Percentiles rank a stretch among this genome's conserved stretches.
These are phyloP conservation scores for Anisodus tanguticus DNA, from an alignment of 257 asterid genomes.

Conservation along the genomic window DNA sequence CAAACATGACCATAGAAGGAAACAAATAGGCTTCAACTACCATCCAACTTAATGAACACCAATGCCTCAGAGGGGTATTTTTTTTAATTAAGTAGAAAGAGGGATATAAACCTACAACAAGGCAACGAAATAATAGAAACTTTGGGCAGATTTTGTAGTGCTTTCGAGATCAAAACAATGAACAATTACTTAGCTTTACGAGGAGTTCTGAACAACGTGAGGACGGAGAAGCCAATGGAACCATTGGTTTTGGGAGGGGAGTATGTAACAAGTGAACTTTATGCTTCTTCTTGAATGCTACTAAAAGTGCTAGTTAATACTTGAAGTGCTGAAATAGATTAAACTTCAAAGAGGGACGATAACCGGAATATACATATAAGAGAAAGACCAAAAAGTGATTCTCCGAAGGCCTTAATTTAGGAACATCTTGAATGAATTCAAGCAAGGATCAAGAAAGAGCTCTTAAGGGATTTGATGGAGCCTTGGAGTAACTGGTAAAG, in stretches of 20 bases:
- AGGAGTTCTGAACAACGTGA: neutral
- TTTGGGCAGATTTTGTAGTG: neutral
- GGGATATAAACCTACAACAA: neutral
- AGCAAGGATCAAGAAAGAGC: constrained; percentile 13
- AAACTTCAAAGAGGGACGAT: constrained; percentile 29
- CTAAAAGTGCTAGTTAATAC: constrained; percentile 3
- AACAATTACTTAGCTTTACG: neutral
- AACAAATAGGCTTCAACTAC: neutral
- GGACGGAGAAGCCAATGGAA: constrained; percentile 12
- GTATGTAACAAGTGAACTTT: neutral
- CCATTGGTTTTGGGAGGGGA: neutral
- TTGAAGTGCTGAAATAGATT: neutral
- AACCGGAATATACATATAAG: neutral
- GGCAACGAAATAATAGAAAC: neutral
- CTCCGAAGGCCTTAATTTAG: constrained; percentile 12
- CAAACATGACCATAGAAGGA: neutral
- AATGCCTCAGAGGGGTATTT: neutral
- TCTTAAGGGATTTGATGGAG: neutral
- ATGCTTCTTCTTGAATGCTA: neutral
- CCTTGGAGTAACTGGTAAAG: neutral
- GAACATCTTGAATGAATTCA: constrained; percentile 8
- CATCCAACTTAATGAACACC: constrained; percentile 12
- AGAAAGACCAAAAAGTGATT: constrained; percentile 11
- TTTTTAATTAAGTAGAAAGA: neutral
- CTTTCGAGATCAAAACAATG: neutral